phyloP scores from a whole-genome alignment of 148 eudicot genomes.

The Chenopodium formosanum region DNA sequence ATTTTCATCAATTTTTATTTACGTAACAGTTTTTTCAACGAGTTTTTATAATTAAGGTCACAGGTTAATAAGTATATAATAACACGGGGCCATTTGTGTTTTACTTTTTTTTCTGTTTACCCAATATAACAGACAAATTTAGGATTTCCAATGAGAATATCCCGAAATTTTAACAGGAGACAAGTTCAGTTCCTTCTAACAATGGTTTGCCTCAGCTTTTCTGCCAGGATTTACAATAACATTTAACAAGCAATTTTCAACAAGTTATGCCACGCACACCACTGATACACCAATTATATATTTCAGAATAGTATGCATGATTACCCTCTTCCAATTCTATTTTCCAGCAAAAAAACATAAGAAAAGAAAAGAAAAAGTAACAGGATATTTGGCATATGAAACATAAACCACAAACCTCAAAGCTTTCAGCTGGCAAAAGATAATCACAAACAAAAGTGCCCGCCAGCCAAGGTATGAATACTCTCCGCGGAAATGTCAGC shows the following conservation, averaged over 20 bases:
- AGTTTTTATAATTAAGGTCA: no score
- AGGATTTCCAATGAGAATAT: no score
- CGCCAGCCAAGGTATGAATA: constrained; percentile 84
- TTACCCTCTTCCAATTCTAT: background rate
- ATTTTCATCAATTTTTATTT: no score
- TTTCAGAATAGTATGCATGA: background rate
- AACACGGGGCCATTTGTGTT: no score
- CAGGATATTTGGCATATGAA: background rate
- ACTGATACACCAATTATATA: background rate
- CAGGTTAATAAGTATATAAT: no score
- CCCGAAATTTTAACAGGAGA: no score
- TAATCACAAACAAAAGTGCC: constrained; percentile 76
- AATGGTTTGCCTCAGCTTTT: background rate
- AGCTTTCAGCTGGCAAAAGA: constrained; percentile 67
- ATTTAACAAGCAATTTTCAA: background rate
- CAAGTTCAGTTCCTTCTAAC: background rate
- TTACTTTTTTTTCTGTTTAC: no score
- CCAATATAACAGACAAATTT: no score
- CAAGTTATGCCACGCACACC: background rate
- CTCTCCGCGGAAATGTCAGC: constrained; percentile 78
- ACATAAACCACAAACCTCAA: constrained; percentile 59
- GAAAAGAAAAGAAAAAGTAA: background rate
- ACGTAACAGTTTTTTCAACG: no score
- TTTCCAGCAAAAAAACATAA: background rate
- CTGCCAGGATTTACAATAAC: background rate